Base-by-base conservation (phyloP, 177 flowering plant genomes). In the Vitis hybrid region DNA sequence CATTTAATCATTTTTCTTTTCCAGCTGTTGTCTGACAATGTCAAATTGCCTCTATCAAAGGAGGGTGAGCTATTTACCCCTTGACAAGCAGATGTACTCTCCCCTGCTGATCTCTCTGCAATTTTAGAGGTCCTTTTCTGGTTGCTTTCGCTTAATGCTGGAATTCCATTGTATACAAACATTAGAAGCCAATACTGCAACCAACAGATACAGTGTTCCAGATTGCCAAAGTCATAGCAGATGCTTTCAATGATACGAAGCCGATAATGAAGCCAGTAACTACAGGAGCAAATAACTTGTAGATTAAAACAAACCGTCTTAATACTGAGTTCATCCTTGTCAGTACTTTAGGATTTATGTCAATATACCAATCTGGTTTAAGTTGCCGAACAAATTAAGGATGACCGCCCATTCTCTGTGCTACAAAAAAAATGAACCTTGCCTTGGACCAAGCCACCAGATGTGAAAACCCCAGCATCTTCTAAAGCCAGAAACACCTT, bases 201-300 rank as follows among this genome's bases (percentile, higher is more conserved):
- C 84, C 85, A 86, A 89, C 89, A 49, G 97, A 81, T 46, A 82
- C 2, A 2, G 75, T 52, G 50, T 86, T 92, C 98, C 97, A 94
- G 11, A 86, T 49, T 0, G 91, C 87, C 56, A 94, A 70, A 65
- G 84, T 52, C 52, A 87, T 57, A 19, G 97, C 94, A 1, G 97
- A 92, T 70, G 97, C 97, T 70, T 79, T 81, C 40, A 92, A 72
- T 15, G 97, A 94, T 55, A 86, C 73, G 71, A 94, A 94, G 74
- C 97, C 89, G 68, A 94, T 85, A 35, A 94, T 79, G 80, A 94
- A 85, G 14, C 98, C 97, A 35, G 84, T 75, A 21, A 81, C 67
- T 48, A 87, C 94, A 49, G 98, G 97, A 49, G 92, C 93, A 55
- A 87, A 68, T 15, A 94, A 76, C 78, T 92, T 91, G 89, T 95